A percentile compares a stretch with the other conserved stretches of the same genome.
Evolutionary conservation across 805 yeast species (phyloP).

Genomic region (Jamesozyma lodderae): DNA sequence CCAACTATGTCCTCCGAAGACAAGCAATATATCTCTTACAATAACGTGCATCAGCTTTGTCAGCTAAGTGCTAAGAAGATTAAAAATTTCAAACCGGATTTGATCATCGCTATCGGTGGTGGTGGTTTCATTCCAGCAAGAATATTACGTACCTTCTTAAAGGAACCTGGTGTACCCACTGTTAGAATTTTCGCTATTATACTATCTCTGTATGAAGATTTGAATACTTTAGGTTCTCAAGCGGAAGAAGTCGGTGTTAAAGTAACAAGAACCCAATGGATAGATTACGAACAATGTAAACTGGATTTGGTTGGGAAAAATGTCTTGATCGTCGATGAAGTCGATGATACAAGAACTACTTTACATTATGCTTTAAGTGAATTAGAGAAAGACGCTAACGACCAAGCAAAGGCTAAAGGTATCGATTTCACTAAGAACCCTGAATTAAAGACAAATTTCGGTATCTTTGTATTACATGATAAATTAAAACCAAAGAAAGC

Average conservation of each 20-base stretch:
- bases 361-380: conserved; percentile 71
- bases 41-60: conserved; percentile 69
- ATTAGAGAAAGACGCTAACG: conserved; percentile 58
- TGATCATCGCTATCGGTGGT: conserved; percentile 93
- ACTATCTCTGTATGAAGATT: conserved; percentile 80
- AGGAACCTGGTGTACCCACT: conserved; percentile 79
- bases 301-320: conserved; percentile 57
- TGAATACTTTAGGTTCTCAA: conserved; percentile 48
- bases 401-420: conserved; percentile 47
- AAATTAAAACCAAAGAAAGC: conserved; percentile 66
- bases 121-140: conserved; percentile 98
- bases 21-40: conserved; percentile 70
- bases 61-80: conserved; percentile 54
- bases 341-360: conserved; percentile 80
- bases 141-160: conserved; percentile 85
- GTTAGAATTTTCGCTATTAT: conserved; percentile 93
- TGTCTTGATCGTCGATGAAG: conserved; percentile 71
- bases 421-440: conserved; percentile 35
- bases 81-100: conserved; percentile 70
- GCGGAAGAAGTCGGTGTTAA: conserved; percentile 54
- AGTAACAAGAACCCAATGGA: conserved; percentile 77
- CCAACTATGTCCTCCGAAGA: conserved; percentile 30
- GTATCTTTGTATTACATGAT: conserved; percentile 71
- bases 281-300: conserved; percentile 57
- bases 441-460: conserved; percentile 51